Conservation (phyloP, 2,329 filamentous ascomycete species). For the Cladosporium phlei region DNA sequence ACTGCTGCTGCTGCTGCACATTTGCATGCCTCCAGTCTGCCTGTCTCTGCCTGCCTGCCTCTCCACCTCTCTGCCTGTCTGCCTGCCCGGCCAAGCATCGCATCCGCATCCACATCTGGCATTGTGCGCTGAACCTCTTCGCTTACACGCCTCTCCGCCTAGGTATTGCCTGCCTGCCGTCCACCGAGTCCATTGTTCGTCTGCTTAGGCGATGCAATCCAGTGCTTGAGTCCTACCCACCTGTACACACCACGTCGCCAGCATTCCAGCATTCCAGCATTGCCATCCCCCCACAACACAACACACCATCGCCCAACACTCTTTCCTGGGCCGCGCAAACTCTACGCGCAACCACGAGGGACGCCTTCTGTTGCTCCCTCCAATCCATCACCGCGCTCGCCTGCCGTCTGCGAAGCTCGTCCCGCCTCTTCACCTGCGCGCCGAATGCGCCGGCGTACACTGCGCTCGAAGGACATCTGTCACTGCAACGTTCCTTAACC, state of each 20-base stretch:
- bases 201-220: too few species aligned
- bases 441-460: constrained; percentile 15
- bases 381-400: background rate
- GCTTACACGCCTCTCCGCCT: background rate
- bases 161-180: too few species aligned
- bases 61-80: background rate
- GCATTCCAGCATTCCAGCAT: constrained; percentile 7
- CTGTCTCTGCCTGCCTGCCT: background rate
- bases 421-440: background rate
- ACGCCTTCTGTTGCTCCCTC: background rate
- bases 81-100: constrained; percentile 5
- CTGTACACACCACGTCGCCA: too few species aligned
- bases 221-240: too few species aligned
- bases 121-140: too few species aligned
- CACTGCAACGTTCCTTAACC: constrained; percentile 13
- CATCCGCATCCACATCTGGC: background rate
- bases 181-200: too few species aligned
- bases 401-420: background rate
- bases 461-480: background rate
- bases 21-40: too few species aligned
- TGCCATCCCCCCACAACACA: constrained; percentile 12
- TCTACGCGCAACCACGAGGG: background rate
- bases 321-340: background rate
- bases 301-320: background rate
- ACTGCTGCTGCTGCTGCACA: too few species aligned